These are phyloP conservation scores for Clitopilus passeckerianus DNA, from an alignment of 768 basidiomycete species.

Conservation along the genomic window DNA sequence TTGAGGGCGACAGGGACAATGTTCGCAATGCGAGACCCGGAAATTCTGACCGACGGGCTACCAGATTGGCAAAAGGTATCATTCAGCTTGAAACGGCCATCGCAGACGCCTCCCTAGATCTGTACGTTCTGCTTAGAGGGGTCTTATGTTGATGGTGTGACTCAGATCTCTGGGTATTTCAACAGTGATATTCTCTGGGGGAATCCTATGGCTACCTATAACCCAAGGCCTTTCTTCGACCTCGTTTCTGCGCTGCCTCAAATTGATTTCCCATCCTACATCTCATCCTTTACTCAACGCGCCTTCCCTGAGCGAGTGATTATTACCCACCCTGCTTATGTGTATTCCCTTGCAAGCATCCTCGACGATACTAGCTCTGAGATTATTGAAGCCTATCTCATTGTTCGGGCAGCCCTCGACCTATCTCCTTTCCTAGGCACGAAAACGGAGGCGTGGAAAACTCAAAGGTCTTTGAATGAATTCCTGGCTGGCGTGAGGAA, in stretches of 20 bases:
- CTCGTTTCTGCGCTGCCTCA: slow-evolving; percentile 67
- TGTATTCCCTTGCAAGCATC: slow-evolving; percentile 60
- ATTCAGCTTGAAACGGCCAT: slow-evolving; percentile 75
- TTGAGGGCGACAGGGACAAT: slow-evolving; percentile 36
- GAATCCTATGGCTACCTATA: slow-evolving; percentile 87
- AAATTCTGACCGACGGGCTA: slow-evolving; percentile 50
- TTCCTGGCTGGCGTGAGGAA: slow-evolving; percentile 79
- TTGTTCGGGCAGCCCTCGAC: slow-evolving; percentile 68
- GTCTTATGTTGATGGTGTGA: background rate
- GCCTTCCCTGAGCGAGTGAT: slow-evolving; percentile 73
- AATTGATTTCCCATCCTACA: slow-evolving; percentile 78
- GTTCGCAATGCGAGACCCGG: slow-evolving; percentile 39
- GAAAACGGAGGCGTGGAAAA: slow-evolving; percentile 75
- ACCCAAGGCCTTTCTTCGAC: slow-evolving; percentile 68
- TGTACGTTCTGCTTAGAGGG: slow-evolving; percentile 37
- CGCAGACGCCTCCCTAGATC: slow-evolving; percentile 75
- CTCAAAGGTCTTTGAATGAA: slow-evolving; percentile 65
- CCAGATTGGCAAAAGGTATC: slow-evolving; percentile 63
- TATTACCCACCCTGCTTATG: slow-evolving; percentile 78
- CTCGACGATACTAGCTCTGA: slow-evolving; percentile 62
- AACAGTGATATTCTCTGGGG: slow-evolving; percentile 65
- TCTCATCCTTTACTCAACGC: slow-evolving; percentile 79
- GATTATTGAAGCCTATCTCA: slow-evolving; percentile 83
- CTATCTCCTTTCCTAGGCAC: slow-evolving; percentile 70
- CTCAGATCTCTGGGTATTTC: no score